Evolutionary conservation across 768 basidiomycete genomes (phyloP).

Genomic region (Wakefieldia striispora): DNA sequence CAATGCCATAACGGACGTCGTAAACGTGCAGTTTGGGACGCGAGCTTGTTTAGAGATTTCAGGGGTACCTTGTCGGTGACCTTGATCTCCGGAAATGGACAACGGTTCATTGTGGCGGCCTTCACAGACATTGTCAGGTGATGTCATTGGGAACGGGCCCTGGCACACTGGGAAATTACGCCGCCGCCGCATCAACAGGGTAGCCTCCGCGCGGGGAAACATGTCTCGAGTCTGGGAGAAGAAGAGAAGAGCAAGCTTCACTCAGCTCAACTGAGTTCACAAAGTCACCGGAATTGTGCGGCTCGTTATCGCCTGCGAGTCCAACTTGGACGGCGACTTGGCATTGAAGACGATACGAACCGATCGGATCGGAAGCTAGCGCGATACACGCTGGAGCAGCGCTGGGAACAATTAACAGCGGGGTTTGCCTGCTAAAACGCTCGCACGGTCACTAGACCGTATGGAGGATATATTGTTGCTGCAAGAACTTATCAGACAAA

Average conservation of each 20-base stretch:
- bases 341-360: conserved; percentile 5
- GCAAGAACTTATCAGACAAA: conserved; percentile 7
- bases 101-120: conserved; percentile 17
- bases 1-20: conserved; percentile 17
- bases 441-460: background rate
- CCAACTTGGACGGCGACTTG: conserved; percentile 11
- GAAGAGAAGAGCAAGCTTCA: background rate
- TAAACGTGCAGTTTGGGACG: background rate
- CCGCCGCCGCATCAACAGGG: conserved; percentile 10
- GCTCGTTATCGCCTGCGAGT: background rate
- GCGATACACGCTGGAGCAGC: background rate
- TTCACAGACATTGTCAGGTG: background rate
- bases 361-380: conserved; percentile 18
- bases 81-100: background rate
- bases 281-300: background rate
- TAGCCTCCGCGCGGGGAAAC: conserved; percentile 13
- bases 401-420: background rate
- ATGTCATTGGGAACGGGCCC: background rate
- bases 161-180: conserved; percentile 12
- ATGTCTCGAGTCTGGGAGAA: background rate
- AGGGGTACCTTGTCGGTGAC: background rate
- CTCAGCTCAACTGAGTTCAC: conserved; percentile 8
- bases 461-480: background rate
- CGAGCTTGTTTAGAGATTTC: conserved; percentile 3
- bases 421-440: background rate